Evolutionary conservation across 2,329 filamentous ascomycete species (phyloP), one percentile per base, ranked within the genome.

Genomic region (Zymoseptoria pseudotritici): DNA sequence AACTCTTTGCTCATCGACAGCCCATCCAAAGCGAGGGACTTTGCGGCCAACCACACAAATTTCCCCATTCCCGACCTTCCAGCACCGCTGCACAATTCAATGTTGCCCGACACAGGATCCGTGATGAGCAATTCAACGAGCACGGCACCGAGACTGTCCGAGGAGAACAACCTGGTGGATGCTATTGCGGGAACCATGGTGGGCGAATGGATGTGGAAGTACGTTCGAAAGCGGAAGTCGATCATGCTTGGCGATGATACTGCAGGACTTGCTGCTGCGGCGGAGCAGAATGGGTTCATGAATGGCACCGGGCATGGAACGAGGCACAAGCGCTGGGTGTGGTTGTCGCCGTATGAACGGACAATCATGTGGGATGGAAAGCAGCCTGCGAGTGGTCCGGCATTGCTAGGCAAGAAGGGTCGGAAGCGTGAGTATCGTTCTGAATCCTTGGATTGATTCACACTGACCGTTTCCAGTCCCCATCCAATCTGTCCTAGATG

Each of bases 151-250:
- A 63, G 62, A 9, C 57, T 60, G 24, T 67, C 65, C 1, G 63
- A 70, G 36, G 72, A 74, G 61, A 67, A 88, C 0, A 88, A 86
- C 52, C 90, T 97, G 13, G 93, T 99, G 5, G 94, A 97, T 76
- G 91, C 94, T 3, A 97, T 99, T 74, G 92, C 94, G 1, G 92
- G 96, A 71, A 95, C 93, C 0, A 99, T 99, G 94, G 91, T 99
- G 29, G 94, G 94, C 46, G 94, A 97, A 70, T 94, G 90, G 89
- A 93, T 95, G 89, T 92, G 87, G 79, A 95, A 95, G 75, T 94
- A 95, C 70, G 88, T 93, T 36, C 83, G 90, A 56, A 84, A 90
- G 72, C 85, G 93, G 65, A 97, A 92, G 76, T 95, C 93, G 0
- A 97, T 99, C 72, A 91, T 91, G 20, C 85, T 93, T 57, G 77